Evolutionary conservation across 345 rosid species (phyloP).

Genomic region (Salix caprea): DNA sequence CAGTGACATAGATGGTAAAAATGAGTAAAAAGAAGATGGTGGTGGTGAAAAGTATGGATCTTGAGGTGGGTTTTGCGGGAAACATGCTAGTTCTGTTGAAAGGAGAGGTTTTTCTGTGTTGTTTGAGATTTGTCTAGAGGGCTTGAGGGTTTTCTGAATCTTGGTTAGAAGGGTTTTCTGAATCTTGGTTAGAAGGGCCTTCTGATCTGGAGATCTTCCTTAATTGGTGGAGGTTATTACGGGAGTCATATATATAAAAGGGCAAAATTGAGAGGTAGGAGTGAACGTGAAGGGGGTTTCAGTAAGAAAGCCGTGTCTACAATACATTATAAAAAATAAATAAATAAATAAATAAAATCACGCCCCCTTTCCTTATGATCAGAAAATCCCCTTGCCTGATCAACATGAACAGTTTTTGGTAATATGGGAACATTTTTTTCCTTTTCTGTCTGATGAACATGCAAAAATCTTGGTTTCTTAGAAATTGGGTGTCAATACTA

Average conservation of each 20-base stretch:
- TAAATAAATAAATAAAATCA: too few species aligned
- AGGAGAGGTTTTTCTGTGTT: conserved; percentile 1
- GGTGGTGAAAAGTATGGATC: conserved; percentile 39
- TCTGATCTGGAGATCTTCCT: conserved; percentile 21
- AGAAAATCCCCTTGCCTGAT: too few species aligned
- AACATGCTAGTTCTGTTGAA: conserved; percentile 24
- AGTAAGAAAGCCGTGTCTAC: too few species aligned
- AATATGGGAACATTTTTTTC: too few species aligned
- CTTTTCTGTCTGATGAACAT: too few species aligned
- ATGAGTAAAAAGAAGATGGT: conserved; percentile 38
- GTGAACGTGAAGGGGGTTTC: background rate
- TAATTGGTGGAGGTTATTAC: conserved; percentile 14
- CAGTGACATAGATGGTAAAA: conserved; percentile 21
- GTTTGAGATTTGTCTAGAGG: background rate
- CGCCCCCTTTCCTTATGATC: too few species aligned
- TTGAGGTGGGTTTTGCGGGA: conserved; percentile 35
- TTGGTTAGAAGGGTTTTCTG: background rate
- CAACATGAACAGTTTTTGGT: too few species aligned
- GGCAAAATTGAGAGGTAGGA: background rate
- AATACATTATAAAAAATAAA: too few species aligned
- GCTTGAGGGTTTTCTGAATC: background rate
- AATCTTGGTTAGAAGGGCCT: background rate
- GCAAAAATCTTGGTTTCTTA: too few species aligned
- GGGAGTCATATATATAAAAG: background rate
- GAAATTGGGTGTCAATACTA: too few species aligned